These are phyloP conservation scores for Brasilioporus rufonigricans DNA, from an alignment of 768 basidiomycete species.

Conservation along the genomic window DNA sequence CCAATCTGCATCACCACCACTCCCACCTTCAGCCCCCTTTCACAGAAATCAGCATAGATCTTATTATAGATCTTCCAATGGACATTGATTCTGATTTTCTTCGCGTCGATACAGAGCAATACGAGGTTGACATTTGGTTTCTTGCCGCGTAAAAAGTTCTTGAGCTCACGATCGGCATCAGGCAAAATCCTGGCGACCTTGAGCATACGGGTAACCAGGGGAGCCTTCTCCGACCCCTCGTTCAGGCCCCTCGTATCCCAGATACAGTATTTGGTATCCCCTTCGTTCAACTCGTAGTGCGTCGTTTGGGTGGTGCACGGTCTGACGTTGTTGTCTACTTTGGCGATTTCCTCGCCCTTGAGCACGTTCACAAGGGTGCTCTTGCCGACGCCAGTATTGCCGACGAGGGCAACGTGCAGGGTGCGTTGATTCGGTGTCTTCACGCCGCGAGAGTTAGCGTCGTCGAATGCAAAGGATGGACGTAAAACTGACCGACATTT, in stretches of 20 bases:
- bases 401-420: constrained; percentile 21
- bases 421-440: constrained; percentile 3
- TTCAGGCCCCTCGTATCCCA: constrained; percentile 29
- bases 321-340: constrained; percentile 15
- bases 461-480: not conserved
- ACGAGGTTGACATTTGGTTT: constrained; percentile 18
- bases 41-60: constrained; percentile 16
- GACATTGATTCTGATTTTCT: constrained; percentile 12
- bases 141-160: constrained; percentile 10
- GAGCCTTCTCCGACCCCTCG: constrained; percentile 12
- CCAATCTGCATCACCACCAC: constrained; percentile 18
- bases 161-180: constrained; percentile 19
- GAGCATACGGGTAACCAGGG: not conserved
- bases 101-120: constrained; percentile 20
- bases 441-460: not conserved
- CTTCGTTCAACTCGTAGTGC: constrained; percentile 10
- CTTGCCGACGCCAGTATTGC: constrained; percentile 25
- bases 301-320: constrained; percentile 17
- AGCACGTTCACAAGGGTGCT: constrained; percentile 29
- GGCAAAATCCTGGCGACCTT: not conserved
- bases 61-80: constrained; percentile 23
- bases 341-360: constrained; percentile 10
- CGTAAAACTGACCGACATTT: constrained; percentile 18
- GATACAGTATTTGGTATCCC: constrained; percentile 9
- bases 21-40: constrained; percentile 8